Evolutionary conservation across 176 grass and related monocot species (phyloP).

Genomic region (Bromus sterilis): DNA sequence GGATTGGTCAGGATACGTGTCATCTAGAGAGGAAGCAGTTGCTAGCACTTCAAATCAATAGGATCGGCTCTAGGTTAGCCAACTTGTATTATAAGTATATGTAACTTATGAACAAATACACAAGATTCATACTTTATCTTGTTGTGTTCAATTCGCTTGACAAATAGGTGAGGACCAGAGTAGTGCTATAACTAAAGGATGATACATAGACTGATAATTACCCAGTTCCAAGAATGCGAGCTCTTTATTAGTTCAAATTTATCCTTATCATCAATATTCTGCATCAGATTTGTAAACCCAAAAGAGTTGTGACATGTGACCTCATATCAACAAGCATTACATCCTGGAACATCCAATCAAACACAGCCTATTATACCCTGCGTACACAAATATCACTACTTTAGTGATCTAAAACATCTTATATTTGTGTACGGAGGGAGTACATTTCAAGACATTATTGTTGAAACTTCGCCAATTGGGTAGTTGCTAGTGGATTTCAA

Average conservation of each 20-base stretch:
- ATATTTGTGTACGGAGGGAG: too few relatives aligned
- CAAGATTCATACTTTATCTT: neutral
- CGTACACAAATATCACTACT: too few relatives aligned
- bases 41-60: too few relatives aligned
- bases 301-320: neutral
- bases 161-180: too few relatives aligned
- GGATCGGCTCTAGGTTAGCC: too few relatives aligned
- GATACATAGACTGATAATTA: neutral
- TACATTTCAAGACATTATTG: conserved; percentile 31
- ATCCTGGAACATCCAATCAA: neutral
- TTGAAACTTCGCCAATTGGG: conserved; percentile 44
- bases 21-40: too few relatives aligned
- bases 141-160: neutral
- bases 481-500: conserved; percentile 45
- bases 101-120: neutral
- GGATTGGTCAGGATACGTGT: too few relatives aligned
- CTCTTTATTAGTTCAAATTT: neutral
- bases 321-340: neutral
- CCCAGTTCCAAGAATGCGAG: neutral
- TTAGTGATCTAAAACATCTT: too few relatives aligned
- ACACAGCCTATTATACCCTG: neutral
- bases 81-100: too few relatives aligned
- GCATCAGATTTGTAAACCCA: neutral
- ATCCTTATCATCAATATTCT: neutral
- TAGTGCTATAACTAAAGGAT: neutral